These are phyloP conservation scores for Citrus sinensis DNA, from an alignment of 345 rosid species.

Conservation along the genomic window DNA sequence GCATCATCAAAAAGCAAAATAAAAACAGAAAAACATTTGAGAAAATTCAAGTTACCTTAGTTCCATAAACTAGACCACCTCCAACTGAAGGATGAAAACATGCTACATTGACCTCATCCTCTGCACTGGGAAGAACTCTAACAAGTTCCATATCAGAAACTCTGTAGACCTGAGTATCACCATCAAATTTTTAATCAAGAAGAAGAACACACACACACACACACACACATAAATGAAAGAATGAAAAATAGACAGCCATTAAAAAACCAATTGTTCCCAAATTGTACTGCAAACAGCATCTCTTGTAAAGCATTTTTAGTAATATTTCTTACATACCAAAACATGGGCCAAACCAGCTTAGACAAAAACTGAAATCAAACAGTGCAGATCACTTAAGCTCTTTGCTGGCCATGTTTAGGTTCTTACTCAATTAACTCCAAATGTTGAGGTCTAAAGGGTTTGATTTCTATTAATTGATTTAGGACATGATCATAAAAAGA, in stretches of 20 bases:
- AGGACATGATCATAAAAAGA: neutral
- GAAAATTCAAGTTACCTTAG: conserved; percentile 77
- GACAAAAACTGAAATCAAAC: neutral
- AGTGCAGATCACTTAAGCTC: neutral
- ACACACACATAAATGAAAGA: neutral
- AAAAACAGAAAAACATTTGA: too few relatives aligned
- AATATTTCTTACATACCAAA: neutral
- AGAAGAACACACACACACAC: neutral
- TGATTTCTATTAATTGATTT: neutral
- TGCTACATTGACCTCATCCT: conserved; percentile 98
- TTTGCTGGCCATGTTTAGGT: neutral
- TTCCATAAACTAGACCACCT: conserved; percentile 84
- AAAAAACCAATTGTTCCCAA: neutral
- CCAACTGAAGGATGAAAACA: conserved; percentile 94
- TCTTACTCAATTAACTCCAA: neutral
- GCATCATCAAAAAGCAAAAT: neutral
- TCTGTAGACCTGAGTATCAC: conserved; percentile 64
- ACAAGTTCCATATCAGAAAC: conserved; percentile 93
- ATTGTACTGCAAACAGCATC: neutral
- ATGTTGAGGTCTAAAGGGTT: neutral
- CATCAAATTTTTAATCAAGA: conserved; percentile 1
- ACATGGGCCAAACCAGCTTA: neutral
- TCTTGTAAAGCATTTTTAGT: neutral
- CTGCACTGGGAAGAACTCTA: conserved; percentile 87
- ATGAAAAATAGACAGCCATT: neutral